These are phyloP conservation scores for Martensiomyces pterosporus DNA, from an alignment of 192 early-diverging fungal genomes.

Conservation along the genomic window DNA sequence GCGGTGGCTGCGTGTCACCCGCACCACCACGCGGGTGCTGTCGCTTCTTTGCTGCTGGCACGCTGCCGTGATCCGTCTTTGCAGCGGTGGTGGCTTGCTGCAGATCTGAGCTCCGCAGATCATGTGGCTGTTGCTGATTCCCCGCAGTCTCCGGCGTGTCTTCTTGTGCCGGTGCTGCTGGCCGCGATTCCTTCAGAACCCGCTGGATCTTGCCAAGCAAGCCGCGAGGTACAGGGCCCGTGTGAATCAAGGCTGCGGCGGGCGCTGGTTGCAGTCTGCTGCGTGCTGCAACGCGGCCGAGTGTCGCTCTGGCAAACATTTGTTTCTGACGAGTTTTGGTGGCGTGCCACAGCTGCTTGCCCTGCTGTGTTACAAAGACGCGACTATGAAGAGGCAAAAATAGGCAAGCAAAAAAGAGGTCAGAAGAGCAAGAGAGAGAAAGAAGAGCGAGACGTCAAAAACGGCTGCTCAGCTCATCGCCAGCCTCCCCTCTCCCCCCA, in stretches of 20 bases:
- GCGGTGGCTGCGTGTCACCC: too few relatives aligned
- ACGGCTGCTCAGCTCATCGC: too few relatives aligned
- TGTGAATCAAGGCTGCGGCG: conserved; percentile 6
- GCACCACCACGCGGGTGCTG: too few relatives aligned
- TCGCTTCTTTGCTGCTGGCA: neutral
- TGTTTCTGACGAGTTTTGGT: too few relatives aligned
- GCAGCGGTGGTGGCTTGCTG: too few relatives aligned
- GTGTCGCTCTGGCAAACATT: too few relatives aligned
- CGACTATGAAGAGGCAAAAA: too few relatives aligned
- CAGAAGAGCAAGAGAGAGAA: neutral
- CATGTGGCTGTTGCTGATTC: neutral
- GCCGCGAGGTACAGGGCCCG: conserved; percentile 1
- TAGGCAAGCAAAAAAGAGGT: neutral
- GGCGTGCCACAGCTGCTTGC: too few relatives aligned
- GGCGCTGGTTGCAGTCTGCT: neutral
- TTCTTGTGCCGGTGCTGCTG: neutral
- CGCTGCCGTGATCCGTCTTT: too few relatives aligned
- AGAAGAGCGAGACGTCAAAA: neutral
- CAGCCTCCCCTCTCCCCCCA: too few relatives aligned
- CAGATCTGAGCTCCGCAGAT: neutral
- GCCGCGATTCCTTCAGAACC: conserved; percentile 25
- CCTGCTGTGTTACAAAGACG: too few relatives aligned
- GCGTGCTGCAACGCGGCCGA: neutral
- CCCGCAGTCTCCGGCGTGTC: neutral
- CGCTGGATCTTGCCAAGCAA: conserved; percentile 17